Conservation (phyloP, 2,329 filamentous ascomycete genomes). For the Cercospora sp. region DNA sequence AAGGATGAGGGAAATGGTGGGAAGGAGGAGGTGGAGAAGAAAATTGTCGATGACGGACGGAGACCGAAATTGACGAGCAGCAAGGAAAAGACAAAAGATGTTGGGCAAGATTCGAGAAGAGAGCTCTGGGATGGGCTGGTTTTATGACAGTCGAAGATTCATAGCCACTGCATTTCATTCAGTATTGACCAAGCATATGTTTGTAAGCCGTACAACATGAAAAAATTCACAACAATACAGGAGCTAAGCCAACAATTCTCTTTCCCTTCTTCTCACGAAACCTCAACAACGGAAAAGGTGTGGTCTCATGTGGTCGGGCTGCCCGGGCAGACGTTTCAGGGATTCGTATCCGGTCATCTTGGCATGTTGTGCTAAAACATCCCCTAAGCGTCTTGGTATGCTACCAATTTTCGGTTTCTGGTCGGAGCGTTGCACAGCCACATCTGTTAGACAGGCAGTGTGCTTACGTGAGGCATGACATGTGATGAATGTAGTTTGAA, state of each 20-base stretch:
- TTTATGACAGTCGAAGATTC: neutral
- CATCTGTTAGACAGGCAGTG: neutral
- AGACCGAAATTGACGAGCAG: neutral
- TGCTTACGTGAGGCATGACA: neutral
- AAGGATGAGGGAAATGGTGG: neutral
- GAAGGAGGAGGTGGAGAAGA: neutral
- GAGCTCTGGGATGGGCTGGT: conserved; percentile 5
- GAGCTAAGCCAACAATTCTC: neutral
- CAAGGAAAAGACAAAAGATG: neutral
- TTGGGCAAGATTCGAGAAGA: neutral
- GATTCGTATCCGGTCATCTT: neutral
- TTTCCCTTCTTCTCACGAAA: neutral
- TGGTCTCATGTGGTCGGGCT: neutral
- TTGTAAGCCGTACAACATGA: neutral
- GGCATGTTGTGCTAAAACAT: neutral
- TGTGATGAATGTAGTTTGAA: neutral
- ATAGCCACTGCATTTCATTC: neutral
- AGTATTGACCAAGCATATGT: neutral
- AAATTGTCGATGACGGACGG: neutral
- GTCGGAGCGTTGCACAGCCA: neutral
- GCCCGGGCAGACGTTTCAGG: neutral
- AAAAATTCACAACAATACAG: neutral
- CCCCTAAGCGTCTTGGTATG: neutral
- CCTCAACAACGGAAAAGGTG: neutral
- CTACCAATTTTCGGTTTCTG: neutral